Evolutionary conservation across 2,329 filamentous ascomycete genomes (phyloP).

Genomic region (Polychaeton citri): DNA sequence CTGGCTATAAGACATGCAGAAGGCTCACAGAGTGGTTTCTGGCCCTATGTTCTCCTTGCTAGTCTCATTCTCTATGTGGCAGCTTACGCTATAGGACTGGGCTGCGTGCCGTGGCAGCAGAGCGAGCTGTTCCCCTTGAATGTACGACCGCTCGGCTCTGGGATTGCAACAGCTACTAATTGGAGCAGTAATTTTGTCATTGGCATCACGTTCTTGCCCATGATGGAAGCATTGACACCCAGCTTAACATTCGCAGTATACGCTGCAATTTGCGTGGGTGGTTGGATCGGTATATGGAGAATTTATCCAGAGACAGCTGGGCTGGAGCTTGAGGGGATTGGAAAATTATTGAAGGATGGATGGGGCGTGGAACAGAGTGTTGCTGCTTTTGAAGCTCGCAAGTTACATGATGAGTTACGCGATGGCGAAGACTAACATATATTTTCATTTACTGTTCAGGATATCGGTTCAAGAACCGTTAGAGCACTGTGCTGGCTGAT

Average conservation of each 20-base stretch:
- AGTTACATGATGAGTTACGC: neutral
- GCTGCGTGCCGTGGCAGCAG: constrained; percentile 94
- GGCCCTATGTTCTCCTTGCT: constrained; percentile 47
- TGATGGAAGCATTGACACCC: constrained; percentile 66
- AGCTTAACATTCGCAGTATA: constrained; percentile 74
- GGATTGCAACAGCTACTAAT: constrained; percentile 65
- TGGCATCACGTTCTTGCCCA: constrained; percentile 72
- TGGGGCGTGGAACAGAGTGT: constrained; percentile 45
- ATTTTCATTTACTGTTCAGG: too few species aligned
- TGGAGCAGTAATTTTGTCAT: constrained; percentile 82
- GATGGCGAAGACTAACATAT: too few species aligned
- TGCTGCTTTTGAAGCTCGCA: neutral
- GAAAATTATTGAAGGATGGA: constrained; percentile 53
- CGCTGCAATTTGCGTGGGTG: constrained; percentile 52
- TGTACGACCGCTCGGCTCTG: constrained; percentile 60
- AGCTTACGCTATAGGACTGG: constrained; percentile 73
- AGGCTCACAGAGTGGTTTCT: constrained; percentile 4
- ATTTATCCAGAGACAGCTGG: constrained; percentile 84
- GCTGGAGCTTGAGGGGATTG: constrained; percentile 67
- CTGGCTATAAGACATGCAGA: constrained; percentile 11
- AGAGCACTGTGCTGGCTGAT: too few species aligned
- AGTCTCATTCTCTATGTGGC: constrained; percentile 76
- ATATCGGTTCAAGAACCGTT: too few species aligned
- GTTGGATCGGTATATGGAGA: constrained; percentile 54
- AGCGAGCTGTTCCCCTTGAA: constrained; percentile 69